These are phyloP conservation scores for Rhodotorula sphaerocarpa DNA, from an alignment of 768 basidiomycete genomes.

Conservation along the genomic window DNA sequence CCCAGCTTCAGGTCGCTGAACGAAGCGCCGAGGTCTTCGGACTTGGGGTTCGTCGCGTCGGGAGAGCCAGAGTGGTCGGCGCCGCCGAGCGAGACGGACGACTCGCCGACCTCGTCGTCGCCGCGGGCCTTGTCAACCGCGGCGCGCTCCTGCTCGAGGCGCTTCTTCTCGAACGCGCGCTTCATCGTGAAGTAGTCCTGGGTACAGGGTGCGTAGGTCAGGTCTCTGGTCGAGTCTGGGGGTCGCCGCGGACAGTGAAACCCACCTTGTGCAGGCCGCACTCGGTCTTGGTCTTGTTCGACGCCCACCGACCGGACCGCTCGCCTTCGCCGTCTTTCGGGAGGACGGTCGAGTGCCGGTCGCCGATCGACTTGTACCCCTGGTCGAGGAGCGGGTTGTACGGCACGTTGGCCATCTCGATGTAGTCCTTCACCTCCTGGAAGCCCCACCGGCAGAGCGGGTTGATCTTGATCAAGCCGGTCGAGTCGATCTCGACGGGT, in stretches of 20 bases:
- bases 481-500: constrained; percentile 81
- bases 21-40: constrained; percentile 21
- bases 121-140: constrained; percentile 27
- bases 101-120: constrained; percentile 32
- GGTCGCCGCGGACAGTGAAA: no score
- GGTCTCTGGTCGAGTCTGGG: no score
- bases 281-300: constrained; percentile 73
- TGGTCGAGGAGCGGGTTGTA: constrained; percentile 76
- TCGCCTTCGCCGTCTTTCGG: constrained; percentile 52
- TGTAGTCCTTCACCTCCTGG: constrained; percentile 70
- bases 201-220: no score
- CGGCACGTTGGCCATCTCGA: constrained; percentile 71
- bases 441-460: constrained; percentile 87
- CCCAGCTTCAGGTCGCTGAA: constrained; percentile 26
- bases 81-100: constrained; percentile 13
- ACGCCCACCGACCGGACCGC: constrained; percentile 85
- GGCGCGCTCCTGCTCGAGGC: constrained; percentile 40
- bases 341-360: constrained; percentile 85
- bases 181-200: constrained; percentile 68
- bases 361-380: constrained; percentile 91
- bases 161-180: constrained; percentile 44
- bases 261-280: constrained; percentile 67
- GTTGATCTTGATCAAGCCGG: constrained; percentile 87
- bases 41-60: constrained; percentile 2
- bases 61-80: no score